Percentiles rank a stretch among this genome's conserved stretches.
These are phyloP conservation scores for Pharus latifolius DNA, from an alignment of 176 grass and related monocot genomes.

Conservation along the genomic window DNA sequence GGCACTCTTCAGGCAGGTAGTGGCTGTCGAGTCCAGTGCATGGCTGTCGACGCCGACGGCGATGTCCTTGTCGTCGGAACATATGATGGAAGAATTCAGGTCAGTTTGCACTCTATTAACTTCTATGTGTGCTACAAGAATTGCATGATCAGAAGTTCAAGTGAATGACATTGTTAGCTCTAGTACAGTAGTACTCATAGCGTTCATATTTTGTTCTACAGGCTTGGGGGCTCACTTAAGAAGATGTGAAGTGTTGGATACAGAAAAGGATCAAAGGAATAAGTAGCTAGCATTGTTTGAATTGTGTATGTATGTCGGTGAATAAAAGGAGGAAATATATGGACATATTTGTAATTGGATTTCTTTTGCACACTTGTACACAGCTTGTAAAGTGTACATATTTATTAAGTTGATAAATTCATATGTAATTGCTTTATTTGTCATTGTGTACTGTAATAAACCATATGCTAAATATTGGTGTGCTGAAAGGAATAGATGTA, in stretches of 20 bases:
- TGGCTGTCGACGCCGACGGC: conserved; percentile 56
- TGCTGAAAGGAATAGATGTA: neutral
- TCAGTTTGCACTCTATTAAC: neutral
- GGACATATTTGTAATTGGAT: neutral
- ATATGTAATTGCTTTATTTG: neutral
- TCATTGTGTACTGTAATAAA: neutral
- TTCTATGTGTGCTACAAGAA: neutral
- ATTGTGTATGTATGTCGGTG: neutral
- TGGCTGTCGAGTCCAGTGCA: conserved; percentile 45
- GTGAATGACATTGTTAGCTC: neutral
- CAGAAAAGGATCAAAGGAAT: neutral
- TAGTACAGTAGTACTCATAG: neutral
- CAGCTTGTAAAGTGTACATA: neutral
- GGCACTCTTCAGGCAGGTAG: conserved; percentile 49
- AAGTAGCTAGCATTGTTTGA: too few species aligned
- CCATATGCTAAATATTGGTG: neutral
- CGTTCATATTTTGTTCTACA: neutral
- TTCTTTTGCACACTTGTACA: neutral
- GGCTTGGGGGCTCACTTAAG: conserved; percentile 52
- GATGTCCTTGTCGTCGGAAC: conserved; percentile 51
- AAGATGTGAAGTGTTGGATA: neutral
- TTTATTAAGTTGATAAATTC: neutral
- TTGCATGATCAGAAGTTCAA: neutral
- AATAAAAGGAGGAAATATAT: neutral
- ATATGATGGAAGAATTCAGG: conserved; percentile 57